Evolutionary conservation across 306 rosid species (phyloP).

Genomic region (Amphicarpaea edgeworthii): DNA sequence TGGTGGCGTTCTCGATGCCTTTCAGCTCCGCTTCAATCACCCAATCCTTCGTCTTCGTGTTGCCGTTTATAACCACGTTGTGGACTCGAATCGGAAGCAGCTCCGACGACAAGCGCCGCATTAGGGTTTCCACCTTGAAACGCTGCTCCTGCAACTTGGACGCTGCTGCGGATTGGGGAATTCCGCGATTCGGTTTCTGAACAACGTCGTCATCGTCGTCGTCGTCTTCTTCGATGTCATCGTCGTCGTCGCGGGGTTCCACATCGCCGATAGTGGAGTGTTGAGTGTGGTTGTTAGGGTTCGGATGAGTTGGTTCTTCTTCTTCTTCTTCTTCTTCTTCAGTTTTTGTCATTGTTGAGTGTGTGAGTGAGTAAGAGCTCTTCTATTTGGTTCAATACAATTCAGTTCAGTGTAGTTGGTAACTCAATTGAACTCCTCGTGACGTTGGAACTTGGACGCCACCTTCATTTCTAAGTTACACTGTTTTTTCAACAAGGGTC

Average conservation of each 20-base stretch:
- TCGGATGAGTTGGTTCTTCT: neutral
- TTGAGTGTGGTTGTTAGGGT: constrained; percentile 50
- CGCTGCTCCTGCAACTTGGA: constrained; percentile 56
- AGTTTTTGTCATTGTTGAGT: neutral
- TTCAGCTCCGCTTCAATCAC: constrained; percentile 80
- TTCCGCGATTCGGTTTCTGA: constrained; percentile 41
- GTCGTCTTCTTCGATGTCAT: constrained; percentile 39
- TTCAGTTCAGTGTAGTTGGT: neutral
- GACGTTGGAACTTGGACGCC: neutral
- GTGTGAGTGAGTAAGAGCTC: constrained; percentile 6
- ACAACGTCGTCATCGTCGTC: constrained; percentile 22
- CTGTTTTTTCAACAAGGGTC: neutral
- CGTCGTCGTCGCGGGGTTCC: constrained; percentile 45
- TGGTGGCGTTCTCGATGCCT: constrained; percentile 62
- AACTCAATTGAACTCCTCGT: neutral
- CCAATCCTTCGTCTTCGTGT: constrained; percentile 81
- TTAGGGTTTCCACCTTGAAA: constrained; percentile 61
- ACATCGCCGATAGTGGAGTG: constrained; percentile 43
- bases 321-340: neutral
- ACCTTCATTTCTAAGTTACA: neutral
- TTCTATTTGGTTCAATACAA: neutral
- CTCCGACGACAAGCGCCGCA: constrained; percentile 66
- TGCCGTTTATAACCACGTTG: constrained; percentile 78
- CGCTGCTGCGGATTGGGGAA: constrained; percentile 48
- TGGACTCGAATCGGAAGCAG: constrained; percentile 78